Evolutionary conservation across 352 stramenopile species (phyloP), one percentile per base, ranked within the genome.

Genomic region (Pythium pyrilobum): DNA sequence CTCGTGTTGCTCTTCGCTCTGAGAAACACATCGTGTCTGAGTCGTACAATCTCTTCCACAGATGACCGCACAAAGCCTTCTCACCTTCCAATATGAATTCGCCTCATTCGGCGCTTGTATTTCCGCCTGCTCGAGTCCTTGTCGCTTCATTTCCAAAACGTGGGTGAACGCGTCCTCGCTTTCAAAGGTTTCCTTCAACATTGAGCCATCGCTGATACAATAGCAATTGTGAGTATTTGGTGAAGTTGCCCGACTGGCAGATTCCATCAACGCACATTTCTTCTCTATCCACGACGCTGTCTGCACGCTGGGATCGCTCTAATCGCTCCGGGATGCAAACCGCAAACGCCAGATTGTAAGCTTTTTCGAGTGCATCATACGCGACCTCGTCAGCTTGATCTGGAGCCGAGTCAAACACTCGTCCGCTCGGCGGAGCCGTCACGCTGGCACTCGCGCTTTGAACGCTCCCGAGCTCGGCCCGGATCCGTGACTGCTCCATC

Each of bases 291-390:
- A n/a, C n/a, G n/a, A n/a, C n/a, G n/a, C n/a, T n/a, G n/a, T n/a
- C n/a, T n/a, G n/a, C n/a, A n/a, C n/a, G 32, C 10, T 37, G 32
- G 2, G 48, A 42, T 7, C 57, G 57, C 34, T 39, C 24, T 23
- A 66, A 29, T 9, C 57, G 57, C 27, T 66, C 59, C 2, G 51
- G 38, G 20, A 40, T 25, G 33, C 51, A 66, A 36, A 71, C 69
- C 16, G 52, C 29, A 48, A 86, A 85, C 10, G 74, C 72, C 13
- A 66, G 46, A 52, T 80, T 77, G 49, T 83, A 83, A 20, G 69
- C 67, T 49, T 85, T 89, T 48, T 86, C 71, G 34, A 86, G 43
- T n/a, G 67, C 68, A 40, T 83, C 71, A 40, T 87, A 80, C 21
- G 54, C 59, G 1, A 48, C 25, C 45, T 78, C 69, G 16, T 74